Evolutionary conservation across 495 filamentous ascomycete genomes (phyloP).

Genomic region (Aspergillus avenaceus): DNA sequence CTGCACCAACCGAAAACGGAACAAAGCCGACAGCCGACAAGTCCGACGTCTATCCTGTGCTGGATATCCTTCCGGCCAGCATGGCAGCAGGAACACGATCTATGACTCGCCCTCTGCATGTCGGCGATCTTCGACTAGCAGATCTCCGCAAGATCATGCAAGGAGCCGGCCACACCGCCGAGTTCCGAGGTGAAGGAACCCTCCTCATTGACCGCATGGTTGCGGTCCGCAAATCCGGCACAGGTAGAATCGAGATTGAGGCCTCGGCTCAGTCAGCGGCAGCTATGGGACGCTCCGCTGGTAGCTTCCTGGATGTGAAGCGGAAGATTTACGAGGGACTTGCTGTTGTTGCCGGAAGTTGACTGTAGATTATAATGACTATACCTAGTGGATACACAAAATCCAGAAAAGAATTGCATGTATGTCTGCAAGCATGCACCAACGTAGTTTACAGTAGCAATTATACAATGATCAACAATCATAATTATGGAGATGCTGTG

Average conservation of each 20-base stretch:
- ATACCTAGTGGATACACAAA: too few relatives aligned
- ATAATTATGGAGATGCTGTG: not conserved
- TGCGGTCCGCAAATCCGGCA: conserved; percentile 81
- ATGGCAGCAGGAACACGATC: conserved; percentile 73
- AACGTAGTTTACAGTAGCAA: too few relatives aligned
- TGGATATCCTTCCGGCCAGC: conserved; percentile 74
- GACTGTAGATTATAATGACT: conserved; percentile 11
- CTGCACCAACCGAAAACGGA: conserved; percentile 18
- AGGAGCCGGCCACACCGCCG: conserved; percentile 75
- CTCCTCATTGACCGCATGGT: conserved; percentile 83
- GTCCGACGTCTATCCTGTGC: conserved; percentile 49
- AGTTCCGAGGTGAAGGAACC: conserved; percentile 91
- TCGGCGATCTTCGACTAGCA: conserved; percentile 86
- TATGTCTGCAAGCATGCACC: too few relatives aligned
- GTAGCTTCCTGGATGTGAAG: conserved; percentile 74
- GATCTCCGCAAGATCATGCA: conserved; percentile 84
- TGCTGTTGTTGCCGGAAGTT: conserved; percentile 72
- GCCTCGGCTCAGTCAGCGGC: conserved; percentile 54
- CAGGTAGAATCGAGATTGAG: conserved; percentile 86
- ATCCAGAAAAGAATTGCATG: too few relatives aligned
- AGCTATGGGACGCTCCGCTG: conserved; percentile 32
- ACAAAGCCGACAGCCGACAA: conserved; percentile 24
- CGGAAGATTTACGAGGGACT: conserved; percentile 79
- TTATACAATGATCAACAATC: not conserved
- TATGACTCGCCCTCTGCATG: conserved; percentile 83